phyloP scores from a whole-genome alignment of 176 grass and related monocot species.

The Cenchrus purpureus region DNA sequence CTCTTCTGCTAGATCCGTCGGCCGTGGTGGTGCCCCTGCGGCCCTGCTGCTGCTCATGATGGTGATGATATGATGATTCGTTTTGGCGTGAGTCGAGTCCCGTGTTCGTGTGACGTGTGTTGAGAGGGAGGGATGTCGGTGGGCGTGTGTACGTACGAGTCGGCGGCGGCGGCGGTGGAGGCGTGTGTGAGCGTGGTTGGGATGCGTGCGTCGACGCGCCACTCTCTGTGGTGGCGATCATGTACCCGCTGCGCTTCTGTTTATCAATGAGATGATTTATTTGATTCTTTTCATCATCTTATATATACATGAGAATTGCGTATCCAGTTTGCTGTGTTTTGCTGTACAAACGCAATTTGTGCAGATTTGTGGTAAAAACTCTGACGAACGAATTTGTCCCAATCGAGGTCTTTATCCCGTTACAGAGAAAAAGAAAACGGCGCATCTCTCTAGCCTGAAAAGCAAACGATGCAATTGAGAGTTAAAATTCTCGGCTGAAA shows the following conservation, averaged over 20 bases:
- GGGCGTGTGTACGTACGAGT: constrained; percentile 43
- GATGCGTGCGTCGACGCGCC: constrained; percentile 38
- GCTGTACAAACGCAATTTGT: background rate
- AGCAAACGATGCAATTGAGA: too few relatives aligned
- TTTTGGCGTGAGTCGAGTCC: background rate
- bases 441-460: background rate
- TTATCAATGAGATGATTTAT: constrained; percentile 60
- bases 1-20: constrained; percentile 57
- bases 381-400: too few relatives aligned
- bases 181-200: background rate
- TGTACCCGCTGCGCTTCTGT: constrained; percentile 32
- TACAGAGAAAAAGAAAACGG: background rate
- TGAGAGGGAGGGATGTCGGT: background rate
- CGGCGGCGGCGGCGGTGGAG: constrained; percentile 33
- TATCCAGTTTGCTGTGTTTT: background rate
- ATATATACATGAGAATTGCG: background rate
- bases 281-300: constrained; percentile 51
- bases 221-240: constrained; percentile 37
- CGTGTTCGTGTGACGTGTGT: constrained; percentile 1
- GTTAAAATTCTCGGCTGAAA: background rate
- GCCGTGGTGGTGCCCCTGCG: background rate
- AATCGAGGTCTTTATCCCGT: background rate
- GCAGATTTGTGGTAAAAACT: too few relatives aligned
- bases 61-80: background rate
- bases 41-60: background rate